Evolutionary conservation across 192 early-diverging fungal genomes (phyloP).

Genomic region (Cetraspora pellucida): DNA sequence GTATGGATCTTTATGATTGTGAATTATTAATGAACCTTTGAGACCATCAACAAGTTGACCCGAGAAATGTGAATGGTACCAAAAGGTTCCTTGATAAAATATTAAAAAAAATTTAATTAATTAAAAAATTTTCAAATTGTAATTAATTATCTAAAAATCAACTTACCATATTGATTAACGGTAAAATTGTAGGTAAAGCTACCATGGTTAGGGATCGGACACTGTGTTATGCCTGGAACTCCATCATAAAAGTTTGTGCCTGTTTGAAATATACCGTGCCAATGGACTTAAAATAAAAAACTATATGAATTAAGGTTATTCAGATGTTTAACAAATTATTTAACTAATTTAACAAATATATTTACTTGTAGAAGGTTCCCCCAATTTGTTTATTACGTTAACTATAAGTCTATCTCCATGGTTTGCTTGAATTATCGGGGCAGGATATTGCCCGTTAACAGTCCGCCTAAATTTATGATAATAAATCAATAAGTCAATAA

Average conservation of each 20-base stretch:
- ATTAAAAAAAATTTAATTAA: no score
- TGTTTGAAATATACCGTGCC: slow-evolving; percentile 60
- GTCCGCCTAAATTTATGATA: slow-evolving; percentile 37
- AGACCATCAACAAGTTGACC: slow-evolving; percentile 41
- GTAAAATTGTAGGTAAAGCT: slow-evolving; percentile 40
- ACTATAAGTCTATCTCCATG: slow-evolving; percentile 52
- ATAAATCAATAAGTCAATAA: no score
- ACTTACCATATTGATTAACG: slow-evolving; percentile 24
- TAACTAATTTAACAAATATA: no score
- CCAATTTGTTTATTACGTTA: slow-evolving; percentile 48
- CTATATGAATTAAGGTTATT: no score
- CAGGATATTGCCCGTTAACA: slow-evolving; percentile 61
- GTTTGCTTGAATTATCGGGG: slow-evolving; percentile 48
- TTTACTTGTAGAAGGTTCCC: slow-evolving; percentile 40
- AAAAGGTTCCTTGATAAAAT: slow-evolving; percentile 44
- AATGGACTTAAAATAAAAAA: slow-evolving; percentile 40
- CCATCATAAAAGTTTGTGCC: slow-evolving; percentile 56
- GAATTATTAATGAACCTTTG: background rate
- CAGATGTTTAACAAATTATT: no score
- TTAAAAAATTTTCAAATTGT: no score
- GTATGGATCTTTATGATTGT: slow-evolving; percentile 38
- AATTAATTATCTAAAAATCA: no score
- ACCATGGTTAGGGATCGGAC: slow-evolving; percentile 37
- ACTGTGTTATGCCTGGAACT: slow-evolving; percentile 43
- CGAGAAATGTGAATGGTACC: slow-evolving; percentile 49